Evolutionary conservation across 805 yeast genomes (phyloP), one percentile per base, ranked within the genome.

Genomic region (Candida maris): DNA sequence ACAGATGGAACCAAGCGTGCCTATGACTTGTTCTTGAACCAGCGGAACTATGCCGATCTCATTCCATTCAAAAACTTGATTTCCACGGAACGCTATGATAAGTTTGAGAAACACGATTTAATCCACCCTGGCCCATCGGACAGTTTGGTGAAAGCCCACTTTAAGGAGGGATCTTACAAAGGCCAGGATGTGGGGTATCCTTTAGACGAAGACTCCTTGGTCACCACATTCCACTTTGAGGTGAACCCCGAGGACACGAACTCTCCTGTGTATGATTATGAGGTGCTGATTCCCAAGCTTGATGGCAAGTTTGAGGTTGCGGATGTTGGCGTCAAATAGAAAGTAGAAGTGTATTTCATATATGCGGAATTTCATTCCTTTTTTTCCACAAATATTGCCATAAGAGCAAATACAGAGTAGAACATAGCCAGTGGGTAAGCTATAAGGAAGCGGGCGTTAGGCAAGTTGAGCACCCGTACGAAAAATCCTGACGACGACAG

Each of bases 381-480:
- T 35, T 57, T 59, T 41, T 61, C 66, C 8, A 52, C 65, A 44
- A 93, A 93, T 22, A 93, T 82, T 1, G 96, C 94, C 95, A 93
- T 88, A 48, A 93, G 71, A 21, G 97, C 96, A 70, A 93, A 93
- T 3, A 91, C 89, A 39, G 89, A 79, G 69, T 93, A 93, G 58
- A 91, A 91, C 65, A 93, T 77, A 10, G 84, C 80, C 52, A 93
- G 69, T 2, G 98, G 98, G 56, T 93, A 93, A 2, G 97, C 98
- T 41, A 93, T 83, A 44, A 93, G 73, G 4, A 84, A 81, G 53
- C 98, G 78, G 45, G 91, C 95, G 49, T 88, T 85, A 34, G 81
- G 79, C 41, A 93, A 69, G 53, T 79, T 85, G 54, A 93, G 69
- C 19, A 86, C 88, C 8, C 91, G 76, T 41, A 87, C 93, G 48